Conservation (phyloP, 768 basidiomycete genomes). For the Lactifluus echinatus region DNA sequence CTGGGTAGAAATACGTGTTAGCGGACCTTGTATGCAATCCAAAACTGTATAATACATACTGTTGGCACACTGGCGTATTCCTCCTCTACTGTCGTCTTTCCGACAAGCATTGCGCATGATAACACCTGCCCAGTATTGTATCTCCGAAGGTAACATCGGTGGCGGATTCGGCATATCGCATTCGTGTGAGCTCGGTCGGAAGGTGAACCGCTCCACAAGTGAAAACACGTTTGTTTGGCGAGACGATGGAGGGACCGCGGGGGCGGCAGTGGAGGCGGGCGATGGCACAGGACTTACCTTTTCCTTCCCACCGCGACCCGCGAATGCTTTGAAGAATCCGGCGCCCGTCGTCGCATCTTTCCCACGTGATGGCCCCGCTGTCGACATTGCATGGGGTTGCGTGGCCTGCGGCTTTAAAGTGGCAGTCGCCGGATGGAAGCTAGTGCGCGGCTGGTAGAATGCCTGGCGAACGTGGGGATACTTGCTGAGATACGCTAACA, state of each 20-base stretch:
- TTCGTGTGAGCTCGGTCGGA: conserved; percentile 80
- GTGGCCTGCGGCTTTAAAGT: conserved; percentile 18
- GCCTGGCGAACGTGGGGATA: conserved; percentile 96
- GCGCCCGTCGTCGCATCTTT: neutral
- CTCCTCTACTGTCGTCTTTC: conserved; percentile 89
- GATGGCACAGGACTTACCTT: conserved; percentile 29
- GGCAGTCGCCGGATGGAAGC: conserved; percentile 72
- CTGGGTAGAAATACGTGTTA: conserved; percentile 28
- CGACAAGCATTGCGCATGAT: conserved; percentile 99
- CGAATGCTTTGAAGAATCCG: conserved; percentile 38
- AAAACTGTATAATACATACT: conserved; percentile 53
- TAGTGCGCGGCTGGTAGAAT: conserved; percentile 81
- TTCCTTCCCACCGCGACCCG: conserved; percentile 42
- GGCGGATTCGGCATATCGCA: conserved; percentile 57
- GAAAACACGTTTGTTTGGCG: conserved; percentile 90
- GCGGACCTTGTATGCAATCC: neutral
- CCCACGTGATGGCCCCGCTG: conserved; percentile 17
- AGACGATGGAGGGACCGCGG: conserved; percentile 17
- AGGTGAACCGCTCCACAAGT: conserved; percentile 93
- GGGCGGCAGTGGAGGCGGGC: conserved; percentile 22
- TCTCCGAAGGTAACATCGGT: conserved; percentile 73
- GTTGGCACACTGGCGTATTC: conserved; percentile 95
- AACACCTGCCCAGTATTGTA: conserved; percentile 99
- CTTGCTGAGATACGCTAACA: conserved; percentile 93
- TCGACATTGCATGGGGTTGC: conserved; percentile 6